Conservation (phyloP, 2,329 filamentous ascomycete species). For the Trichoderma atrobrunneum region DNA sequence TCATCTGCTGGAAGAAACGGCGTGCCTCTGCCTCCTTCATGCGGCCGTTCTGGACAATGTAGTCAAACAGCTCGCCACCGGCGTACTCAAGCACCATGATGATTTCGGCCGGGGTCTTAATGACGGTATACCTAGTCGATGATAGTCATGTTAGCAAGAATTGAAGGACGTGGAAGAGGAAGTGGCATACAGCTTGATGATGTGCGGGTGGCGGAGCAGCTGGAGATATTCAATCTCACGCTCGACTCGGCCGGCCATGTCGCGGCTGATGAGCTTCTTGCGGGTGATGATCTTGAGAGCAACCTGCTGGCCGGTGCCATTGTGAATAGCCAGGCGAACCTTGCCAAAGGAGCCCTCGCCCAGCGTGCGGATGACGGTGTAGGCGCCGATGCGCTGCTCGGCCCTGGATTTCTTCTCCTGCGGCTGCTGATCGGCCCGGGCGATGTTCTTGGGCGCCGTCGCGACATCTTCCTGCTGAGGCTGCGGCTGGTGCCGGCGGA, state of each 20-base stretch:
- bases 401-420: constrained; percentile 53
- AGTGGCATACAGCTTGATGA: constrained; percentile 84
- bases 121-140: constrained; percentile 76
- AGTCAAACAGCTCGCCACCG: constrained; percentile 94
- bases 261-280: constrained; percentile 91
- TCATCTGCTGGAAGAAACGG: constrained; percentile 98
- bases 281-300: constrained; percentile 97
- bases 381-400: constrained; percentile 86
- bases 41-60: constrained; percentile 90
- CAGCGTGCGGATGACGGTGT: constrained; percentile 84
- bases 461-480: constrained; percentile 27
- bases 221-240: constrained; percentile 98
- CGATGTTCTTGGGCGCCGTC: constrained; percentile 28
- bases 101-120: constrained; percentile 90
- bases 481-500: constrained; percentile 49
- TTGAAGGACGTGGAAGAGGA: background rate
- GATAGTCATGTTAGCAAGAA: background rate
- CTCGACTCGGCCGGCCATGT: constrained; percentile 97
- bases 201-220: constrained; percentile 91
- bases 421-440: constrained; percentile 34
- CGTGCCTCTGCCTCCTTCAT: constrained; percentile 91
- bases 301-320: constrained; percentile 89
- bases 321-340: constrained; percentile 93
- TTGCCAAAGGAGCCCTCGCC: constrained; percentile 98
- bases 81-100: constrained; percentile 99